phyloP scores from a whole-genome alignment of 2,329 filamentous ascomycete genomes.

The Aspergillus proliferans region DNA sequence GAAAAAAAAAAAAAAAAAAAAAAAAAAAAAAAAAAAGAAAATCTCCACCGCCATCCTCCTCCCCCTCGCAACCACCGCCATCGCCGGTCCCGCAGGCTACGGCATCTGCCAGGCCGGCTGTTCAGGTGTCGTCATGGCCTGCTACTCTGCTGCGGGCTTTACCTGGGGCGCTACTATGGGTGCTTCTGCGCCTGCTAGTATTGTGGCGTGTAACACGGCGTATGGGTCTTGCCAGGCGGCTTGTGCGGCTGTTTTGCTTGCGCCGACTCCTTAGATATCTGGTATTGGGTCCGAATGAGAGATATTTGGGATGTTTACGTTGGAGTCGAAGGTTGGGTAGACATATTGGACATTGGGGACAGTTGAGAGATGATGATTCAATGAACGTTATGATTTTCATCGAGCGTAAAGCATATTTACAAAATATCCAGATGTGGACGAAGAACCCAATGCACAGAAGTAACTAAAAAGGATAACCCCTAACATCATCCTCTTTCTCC shows the following conservation, averaged over 20 bases:
- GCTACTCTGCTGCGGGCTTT: conserved; percentile 41
- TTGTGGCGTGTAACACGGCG: conserved; percentile 42
- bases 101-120: conserved; percentile 46
- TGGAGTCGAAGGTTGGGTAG: neutral
- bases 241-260: conserved; percentile 34
- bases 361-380: neutral
- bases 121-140: conserved; percentile 39
- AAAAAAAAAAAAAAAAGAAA: too few relatives aligned
- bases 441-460: too few relatives aligned
- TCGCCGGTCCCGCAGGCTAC: conserved; percentile 25
- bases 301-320: too few relatives aligned
- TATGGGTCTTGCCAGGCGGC: conserved; percentile 43
- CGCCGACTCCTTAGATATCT: conserved; percentile 26
- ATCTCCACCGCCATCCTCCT: too few relatives aligned
- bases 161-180: conserved; percentile 38
- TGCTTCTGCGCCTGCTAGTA: conserved; percentile 33
- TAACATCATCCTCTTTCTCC: conserved; percentile 53
- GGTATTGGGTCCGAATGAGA: neutral
- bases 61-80: neutral
- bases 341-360: neutral
- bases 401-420: too few relatives aligned
- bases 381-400: too few relatives aligned
- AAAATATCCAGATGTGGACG: too few relatives aligned
- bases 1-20: neutral
- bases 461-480: conserved; percentile 53